Evolutionary conservation across 2,329 filamentous ascomycete species (phyloP), one percentile per base, ranked within the genome.

Genomic region (Penicillium sp.): DNA sequence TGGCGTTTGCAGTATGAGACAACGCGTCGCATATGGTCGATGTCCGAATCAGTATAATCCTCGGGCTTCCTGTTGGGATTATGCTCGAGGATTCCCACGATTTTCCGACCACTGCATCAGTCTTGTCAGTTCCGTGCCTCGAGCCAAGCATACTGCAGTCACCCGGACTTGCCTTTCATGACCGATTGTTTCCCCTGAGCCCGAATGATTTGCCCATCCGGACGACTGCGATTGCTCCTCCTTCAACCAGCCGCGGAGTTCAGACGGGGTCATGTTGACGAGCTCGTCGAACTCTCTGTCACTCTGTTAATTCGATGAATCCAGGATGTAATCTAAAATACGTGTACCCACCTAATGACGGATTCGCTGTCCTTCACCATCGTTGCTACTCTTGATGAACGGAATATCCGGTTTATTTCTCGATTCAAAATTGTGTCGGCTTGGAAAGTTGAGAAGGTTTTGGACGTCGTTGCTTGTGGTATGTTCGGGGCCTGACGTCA

Each of bases 1-100:
- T 87, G 84, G 4, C 84, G 75, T 65, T 87, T 88, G 65, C 81
- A 85, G 56, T 86, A 86, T 0, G 83, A 76, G 0, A 85, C 83
- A 0, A 86, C 84, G 57, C 78, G 80, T 44, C 83, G 75, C 82
- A 85, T 85, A 56, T 85, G 84, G 43, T 76, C 69, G 18, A 86
- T 69, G 48, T 82, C 78, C 1, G 78, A 73, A 3, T 84, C 76
- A 0, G 79, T 78, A 63, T 87, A 87, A 51, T 79, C 76, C 6
- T 76, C 74, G 0, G 78, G 73, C 7, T 82, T 74, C 57, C 82
- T 85, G 8, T 79, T 70, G 0, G 83, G 83, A 50, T 87, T 87
- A 53, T 80, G 79, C 59, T 82, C 77, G 13, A 88, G 69, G 30
- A 87, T 87, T 45, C 81, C 70, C 44, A 86, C 78, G 54, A 87